Percentiles rank a stretch among this genome's conserved stretches.
These are phyloP conservation scores for Lepidium sativum DNA, from an alignment of 345 rosid genomes.

Conservation along the genomic window DNA sequence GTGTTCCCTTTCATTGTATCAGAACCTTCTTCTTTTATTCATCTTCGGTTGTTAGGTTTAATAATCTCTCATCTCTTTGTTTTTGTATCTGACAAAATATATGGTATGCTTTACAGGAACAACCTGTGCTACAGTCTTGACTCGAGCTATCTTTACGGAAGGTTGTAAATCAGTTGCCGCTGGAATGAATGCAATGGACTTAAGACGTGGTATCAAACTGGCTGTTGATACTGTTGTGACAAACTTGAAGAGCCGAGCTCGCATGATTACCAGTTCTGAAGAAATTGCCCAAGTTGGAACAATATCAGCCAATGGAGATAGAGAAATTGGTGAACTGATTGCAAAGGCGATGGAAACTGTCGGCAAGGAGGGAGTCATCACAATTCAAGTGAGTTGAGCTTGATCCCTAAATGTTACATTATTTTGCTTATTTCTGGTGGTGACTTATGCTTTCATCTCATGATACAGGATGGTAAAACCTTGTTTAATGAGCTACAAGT, in stretches of 20 bases:
- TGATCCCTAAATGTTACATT: background rate
- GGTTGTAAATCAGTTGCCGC: slow-evolving; percentile 99
- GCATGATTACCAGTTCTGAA: slow-evolving; percentile 95
- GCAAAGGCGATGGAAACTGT: slow-evolving; percentile 99
- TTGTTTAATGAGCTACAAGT: slow-evolving; percentile 86
- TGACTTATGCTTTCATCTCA: background rate
- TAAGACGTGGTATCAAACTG: slow-evolving; percentile 87
- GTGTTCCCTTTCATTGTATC: background rate
- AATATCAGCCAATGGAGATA: slow-evolving; percentile 92
- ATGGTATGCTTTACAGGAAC: slow-evolving; percentile 44
- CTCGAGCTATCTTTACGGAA: slow-evolving; percentile 76
- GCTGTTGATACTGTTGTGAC: slow-evolving; percentile 92
- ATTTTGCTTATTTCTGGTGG: background rate
- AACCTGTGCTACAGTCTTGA: slow-evolving; percentile 89
- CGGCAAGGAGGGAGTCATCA: slow-evolving; percentile 97
- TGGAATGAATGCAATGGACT: slow-evolving; percentile 97
- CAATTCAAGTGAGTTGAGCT: slow-evolving; percentile 58
- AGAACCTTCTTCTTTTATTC: background rate
- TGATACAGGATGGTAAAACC: slow-evolving; percentile 86
- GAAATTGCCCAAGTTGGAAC: slow-evolving; percentile 99
- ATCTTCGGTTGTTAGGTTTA: background rate
- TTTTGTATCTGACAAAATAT: background rate
- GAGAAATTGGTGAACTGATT: slow-evolving; percentile 92
- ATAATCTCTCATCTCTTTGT: background rate
- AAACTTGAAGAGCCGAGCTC: slow-evolving; percentile 72